Base-by-base conservation (phyloP, 768 basidiomycete genomes). In the Rhizopogon vinicolor region DNA sequence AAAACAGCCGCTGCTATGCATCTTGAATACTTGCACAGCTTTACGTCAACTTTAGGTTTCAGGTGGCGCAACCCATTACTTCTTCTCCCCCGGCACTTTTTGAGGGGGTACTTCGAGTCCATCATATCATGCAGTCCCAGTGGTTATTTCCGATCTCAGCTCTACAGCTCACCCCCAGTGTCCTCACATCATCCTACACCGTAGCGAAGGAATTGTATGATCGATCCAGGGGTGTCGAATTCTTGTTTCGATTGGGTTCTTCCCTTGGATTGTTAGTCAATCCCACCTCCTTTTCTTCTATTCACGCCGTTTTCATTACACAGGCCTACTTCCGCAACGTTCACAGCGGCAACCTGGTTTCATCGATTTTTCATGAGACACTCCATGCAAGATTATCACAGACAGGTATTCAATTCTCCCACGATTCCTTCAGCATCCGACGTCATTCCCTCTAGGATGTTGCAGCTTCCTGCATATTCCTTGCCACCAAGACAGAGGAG, bases 401-500 rank as follows among this genome's bases (percentile, higher is more conserved):
- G 77, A 91, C 88, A 71, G 59, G 75, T 72, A 57, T 35, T 39
- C 39, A 25, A 25, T 56, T 43, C n/a, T 58, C 57, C 52, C 45
- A 52, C 42, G 35, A 4, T 50, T 10, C 46, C 22, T 58, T 55
- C 41, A 53, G 44, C 59, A 12, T 43, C 28, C 33, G 16, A 44
- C 54, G 46, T 51, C 46, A 29, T 39, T 35, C 39, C 28, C 6
- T 53, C 59, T 58, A 93, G 91, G 86, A 91, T 60, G 85, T 91
- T 41, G 91, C 92, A 29, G 91, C 89, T 12, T 79, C 91, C 4
- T 93, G 90, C 67, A 83, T 93, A 57, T 93, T 93, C 64, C 79
- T 93, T 55, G 89, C 91, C 0, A 91, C 91, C n/a, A 93, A 93
- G 69, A 93, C 90, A 1, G 91, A 93, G 67, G 91, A 93, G 70